Base-by-base conservation (phyloP, 352 stramenopile genomes). In the Phytophthora fragariaefolia region DNA sequence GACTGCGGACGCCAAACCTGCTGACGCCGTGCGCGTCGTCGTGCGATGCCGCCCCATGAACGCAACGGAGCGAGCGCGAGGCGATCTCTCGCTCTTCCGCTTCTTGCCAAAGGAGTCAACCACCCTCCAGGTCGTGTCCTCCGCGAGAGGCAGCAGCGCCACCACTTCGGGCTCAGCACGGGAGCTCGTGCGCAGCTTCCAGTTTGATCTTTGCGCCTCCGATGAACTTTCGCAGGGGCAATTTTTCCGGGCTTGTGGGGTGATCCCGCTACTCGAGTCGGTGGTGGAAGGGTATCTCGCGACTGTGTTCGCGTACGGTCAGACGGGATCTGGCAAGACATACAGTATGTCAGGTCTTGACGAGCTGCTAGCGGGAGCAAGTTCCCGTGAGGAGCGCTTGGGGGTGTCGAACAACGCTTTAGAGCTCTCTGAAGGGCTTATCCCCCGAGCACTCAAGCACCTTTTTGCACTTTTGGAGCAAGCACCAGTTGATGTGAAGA, bases 291-390 rank as follows among this genome's bases (percentile, higher is more conserved):
- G 86, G 0, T 94, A 92, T 63, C 56, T 91, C 22, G 79, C 80
- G 15, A 91, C 83, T 9, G 78, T 90, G 24, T 90, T 90, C 48
- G 83, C 80, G 7, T 91, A 91, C 36, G 82, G 82, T 4, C 82
- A 91, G 47, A 89, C 82, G 4, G 82, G 82, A 1, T 91, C 82
- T 1, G 82, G 82, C 3, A 91, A 91, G 63, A 89, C 83, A 0
- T 94, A 90, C 55, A 93, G 79, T 51, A 92, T 94, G 86, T 92
- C 82, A 9, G 86, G 86, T 9, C 78, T 90, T 12, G 83, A 92
- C 22, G 82, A 94, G 61, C 69, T 88, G 7, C 58, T 92, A 8
- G 66, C 72, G n/a, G 54, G 60, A 3, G 45, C 54, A 4, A 22
- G 24, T 3, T 50, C 49, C 7, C 61, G 61, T 51, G 52, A 76